phyloP scores from a whole-genome alignment of 352 stramenopile species.

The Thalassiosira hispida region DNA sequence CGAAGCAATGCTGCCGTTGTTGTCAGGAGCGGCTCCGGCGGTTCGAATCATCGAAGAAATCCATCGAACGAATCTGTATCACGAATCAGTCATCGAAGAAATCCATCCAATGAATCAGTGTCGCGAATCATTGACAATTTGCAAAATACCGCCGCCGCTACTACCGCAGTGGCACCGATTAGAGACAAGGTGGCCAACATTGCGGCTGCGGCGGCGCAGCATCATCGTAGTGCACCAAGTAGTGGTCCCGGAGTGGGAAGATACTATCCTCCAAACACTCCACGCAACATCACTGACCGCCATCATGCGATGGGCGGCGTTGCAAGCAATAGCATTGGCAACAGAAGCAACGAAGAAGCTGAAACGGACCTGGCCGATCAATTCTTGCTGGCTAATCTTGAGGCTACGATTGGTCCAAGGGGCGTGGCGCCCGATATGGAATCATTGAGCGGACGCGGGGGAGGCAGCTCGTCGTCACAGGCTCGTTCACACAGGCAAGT shows the following conservation, averaged over 20 bases:
- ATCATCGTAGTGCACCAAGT: neutral
- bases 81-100: neutral
- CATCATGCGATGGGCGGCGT: no score
- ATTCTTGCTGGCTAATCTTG: slow-evolving; percentile 67
- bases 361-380: slow-evolving; percentile 17
- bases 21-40: neutral
- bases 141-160: neutral
- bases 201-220: neutral
- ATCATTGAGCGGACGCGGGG: slow-evolving; percentile 62
- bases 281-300: no score
- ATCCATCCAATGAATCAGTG: slow-evolving; percentile 21
- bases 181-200: neutral
- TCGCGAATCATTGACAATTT: slow-evolving; percentile 15
- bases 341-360: neutral
- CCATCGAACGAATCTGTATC: neutral
- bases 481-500: slow-evolving; percentile 14
- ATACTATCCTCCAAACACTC: no score
- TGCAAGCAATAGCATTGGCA: neutral
- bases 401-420: slow-evolving; percentile 64
- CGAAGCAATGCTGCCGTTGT: neutral
- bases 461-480: no score
- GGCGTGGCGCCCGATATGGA: slow-evolving; percentile 70
- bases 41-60: neutral
- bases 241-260: no score
- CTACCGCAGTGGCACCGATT: neutral